Evolutionary conservation across 768 basidiomycete genomes (phyloP).

Genomic region (Suillus subaureus): DNA sequence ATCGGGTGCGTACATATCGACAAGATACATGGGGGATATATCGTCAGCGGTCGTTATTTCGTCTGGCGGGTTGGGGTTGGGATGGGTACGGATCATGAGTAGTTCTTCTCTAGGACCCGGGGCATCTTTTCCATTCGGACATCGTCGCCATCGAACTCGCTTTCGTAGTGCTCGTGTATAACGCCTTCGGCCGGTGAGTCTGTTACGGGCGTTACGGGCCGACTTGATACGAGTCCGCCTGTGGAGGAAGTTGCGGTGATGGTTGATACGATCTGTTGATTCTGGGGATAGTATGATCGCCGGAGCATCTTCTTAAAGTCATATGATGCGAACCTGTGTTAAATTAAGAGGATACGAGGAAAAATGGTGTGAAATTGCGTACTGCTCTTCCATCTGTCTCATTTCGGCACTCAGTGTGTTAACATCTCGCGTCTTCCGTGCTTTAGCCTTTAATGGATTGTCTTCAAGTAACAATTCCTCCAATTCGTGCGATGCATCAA

Average conservation of each 20-base stretch:
- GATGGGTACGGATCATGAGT: slow-evolving; percentile 37
- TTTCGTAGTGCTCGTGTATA: slow-evolving; percentile 44
- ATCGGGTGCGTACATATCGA: slow-evolving; percentile 4
- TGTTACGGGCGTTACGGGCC: slow-evolving; percentile 67
- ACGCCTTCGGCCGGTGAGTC: slow-evolving; percentile 47
- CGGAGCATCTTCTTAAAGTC: slow-evolving; percentile 93
- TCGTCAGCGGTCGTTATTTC: slow-evolving; percentile 2
- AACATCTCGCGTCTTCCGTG: slow-evolving; percentile 86
- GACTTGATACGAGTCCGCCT: slow-evolving; percentile 67
- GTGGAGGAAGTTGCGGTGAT: slow-evolving; percentile 77
- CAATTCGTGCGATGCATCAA: slow-evolving; percentile 97
- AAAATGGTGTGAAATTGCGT: slow-evolving; percentile 27
- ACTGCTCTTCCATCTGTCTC: slow-evolving; percentile 99
- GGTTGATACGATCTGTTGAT: slow-evolving; percentile 63
- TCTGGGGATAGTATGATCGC: slow-evolving; percentile 88
- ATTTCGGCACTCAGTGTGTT: slow-evolving; percentile 85
- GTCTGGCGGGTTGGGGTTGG: not conserved
- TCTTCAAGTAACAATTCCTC: slow-evolving; percentile 96
- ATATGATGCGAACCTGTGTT: slow-evolving; percentile 79
- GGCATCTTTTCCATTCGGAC: slow-evolving; percentile 44
- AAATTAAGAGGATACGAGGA: slow-evolving; percentile 9
- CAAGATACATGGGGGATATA: slow-evolving; percentile 6
- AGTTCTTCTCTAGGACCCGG: slow-evolving; percentile 46
- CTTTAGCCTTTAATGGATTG: slow-evolving; percentile 94
- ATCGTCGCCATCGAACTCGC: slow-evolving; percentile 43